Evolutionary conservation across 2,329 filamentous ascomycete genomes (phyloP).

Genomic region (Alternaria arborescens): DNA sequence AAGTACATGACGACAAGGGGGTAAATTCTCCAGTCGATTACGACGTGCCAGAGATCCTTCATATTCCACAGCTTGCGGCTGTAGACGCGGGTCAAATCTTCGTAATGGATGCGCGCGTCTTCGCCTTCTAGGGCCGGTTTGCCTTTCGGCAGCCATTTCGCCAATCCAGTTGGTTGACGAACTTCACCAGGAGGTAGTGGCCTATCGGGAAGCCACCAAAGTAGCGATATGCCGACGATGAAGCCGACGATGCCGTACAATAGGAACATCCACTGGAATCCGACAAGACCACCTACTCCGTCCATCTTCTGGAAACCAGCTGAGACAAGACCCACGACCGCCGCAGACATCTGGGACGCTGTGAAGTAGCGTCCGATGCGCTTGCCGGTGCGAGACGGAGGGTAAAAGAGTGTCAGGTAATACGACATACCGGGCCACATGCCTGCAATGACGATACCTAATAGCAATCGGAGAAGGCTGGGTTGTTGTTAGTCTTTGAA

Average conservation of each 20-base stretch:
- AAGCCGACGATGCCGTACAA: slow-evolving; percentile 81
- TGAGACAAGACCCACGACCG: slow-evolving; percentile 87
- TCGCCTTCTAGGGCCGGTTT: slow-evolving; percentile 77
- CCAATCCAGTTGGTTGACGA: slow-evolving; percentile 60
- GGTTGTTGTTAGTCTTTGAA: background rate
- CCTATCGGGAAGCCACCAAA: slow-evolving; percentile 92
- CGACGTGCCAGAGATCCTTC: slow-evolving; percentile 72
- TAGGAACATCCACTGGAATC: slow-evolving; percentile 93
- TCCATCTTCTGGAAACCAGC: slow-evolving; percentile 95
- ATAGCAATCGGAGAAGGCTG: slow-evolving; percentile 78
- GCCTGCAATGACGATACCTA: slow-evolving; percentile 87
- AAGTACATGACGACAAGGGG: slow-evolving; percentile 92
- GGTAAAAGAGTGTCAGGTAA: slow-evolving; percentile 91
- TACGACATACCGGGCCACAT: slow-evolving; percentile 98
- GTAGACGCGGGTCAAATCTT: slow-evolving; percentile 82
- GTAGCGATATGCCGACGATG: slow-evolving; percentile 73
- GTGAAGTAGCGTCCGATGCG: slow-evolving; percentile 91
- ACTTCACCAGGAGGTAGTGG: slow-evolving; percentile 76
- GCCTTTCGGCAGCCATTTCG: slow-evolving; percentile 72
- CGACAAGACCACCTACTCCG: slow-evolving; percentile 75
- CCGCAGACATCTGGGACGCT: slow-evolving; percentile 85
- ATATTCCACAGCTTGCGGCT: slow-evolving; percentile 76
- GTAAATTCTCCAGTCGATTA: slow-evolving; percentile 89
- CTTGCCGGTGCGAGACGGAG: slow-evolving; percentile 84
- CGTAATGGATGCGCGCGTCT: slow-evolving; percentile 83